Conservation (phyloP, 1,139 yeast genomes). For the Blastobotrys capitulatus region DNA sequence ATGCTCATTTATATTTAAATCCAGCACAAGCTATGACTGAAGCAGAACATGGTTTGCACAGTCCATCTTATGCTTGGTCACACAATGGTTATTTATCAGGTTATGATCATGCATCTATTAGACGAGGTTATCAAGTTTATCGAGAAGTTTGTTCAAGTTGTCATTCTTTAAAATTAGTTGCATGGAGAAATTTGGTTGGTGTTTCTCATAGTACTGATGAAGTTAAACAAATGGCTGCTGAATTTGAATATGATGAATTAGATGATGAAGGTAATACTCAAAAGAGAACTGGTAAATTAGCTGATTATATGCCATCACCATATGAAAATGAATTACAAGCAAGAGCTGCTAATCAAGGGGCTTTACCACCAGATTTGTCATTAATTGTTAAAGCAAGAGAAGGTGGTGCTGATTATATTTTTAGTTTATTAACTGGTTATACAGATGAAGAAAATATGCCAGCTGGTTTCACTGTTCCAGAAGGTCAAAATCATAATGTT, state of each 20-base stretch:
- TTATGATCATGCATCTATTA: conserved; percentile 92
- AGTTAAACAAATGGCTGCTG: conserved; percentile 92
- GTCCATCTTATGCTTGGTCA: conserved; percentile 91
- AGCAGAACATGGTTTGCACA: conserved; percentile 97
- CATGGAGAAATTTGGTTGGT: conserved; percentile 98
- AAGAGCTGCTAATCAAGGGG: conserved; percentile 99
- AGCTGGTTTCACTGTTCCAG: conserved; percentile 90
- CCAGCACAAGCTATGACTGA: conserved; percentile 94
- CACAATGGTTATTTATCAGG: conserved; percentile 85
- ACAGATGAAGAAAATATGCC: conserved; percentile 99
- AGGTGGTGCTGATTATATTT: conserved; percentile 95
- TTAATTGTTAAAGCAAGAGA: conserved; percentile 98
- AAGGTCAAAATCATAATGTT: conserved; percentile 96
- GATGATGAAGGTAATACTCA: conserved; percentile 99
- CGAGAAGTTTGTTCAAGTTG: conserved; percentile 99
- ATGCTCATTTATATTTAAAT: conserved; percentile 28
- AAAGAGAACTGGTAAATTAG: conserved; percentile 97
- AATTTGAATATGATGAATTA: conserved; percentile 97
- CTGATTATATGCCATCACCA: conserved; percentile 93
- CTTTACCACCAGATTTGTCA: conserved; percentile 96
- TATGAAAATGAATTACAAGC: conserved; percentile 98
- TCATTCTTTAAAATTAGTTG: conserved; percentile 93
- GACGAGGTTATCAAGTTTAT: conserved; percentile 99
- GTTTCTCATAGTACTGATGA: conserved; percentile 90
- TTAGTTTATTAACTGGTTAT: conserved; percentile 93